Evolutionary conservation across 2,329 filamentous ascomycete genomes (phyloP).

Genomic region (Venturia pyrina): DNA sequence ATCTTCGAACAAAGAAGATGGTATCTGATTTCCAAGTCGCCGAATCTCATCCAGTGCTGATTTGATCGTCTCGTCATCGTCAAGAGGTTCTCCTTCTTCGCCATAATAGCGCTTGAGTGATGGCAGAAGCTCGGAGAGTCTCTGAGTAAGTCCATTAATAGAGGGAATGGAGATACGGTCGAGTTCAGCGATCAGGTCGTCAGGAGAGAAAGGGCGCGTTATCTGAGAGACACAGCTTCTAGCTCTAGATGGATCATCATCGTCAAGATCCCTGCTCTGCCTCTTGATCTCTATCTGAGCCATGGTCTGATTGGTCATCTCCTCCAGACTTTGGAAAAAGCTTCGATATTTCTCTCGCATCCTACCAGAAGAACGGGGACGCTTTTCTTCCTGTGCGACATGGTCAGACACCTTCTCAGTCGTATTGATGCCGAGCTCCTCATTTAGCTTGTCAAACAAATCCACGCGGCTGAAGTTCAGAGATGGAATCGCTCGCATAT

Average conservation of each 20-base stretch:
- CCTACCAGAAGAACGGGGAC: conserved; percentile 26
- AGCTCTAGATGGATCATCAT: neutral
- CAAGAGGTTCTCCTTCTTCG: conserved; percentile 25
- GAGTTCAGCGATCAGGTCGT: conserved; percentile 34
- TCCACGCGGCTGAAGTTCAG: conserved; percentile 39
- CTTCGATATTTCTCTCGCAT: conserved; percentile 36
- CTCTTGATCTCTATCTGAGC: conserved; percentile 1
- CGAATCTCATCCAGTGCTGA: conserved; percentile 19
- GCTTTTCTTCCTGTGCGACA: conserved; percentile 21
- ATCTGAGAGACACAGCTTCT: neutral
- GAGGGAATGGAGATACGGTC: conserved; percentile 37
- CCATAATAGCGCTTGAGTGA: conserved; percentile 31
- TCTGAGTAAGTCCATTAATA: conserved; percentile 33
- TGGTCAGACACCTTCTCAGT: conserved; percentile 20
- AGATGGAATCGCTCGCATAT: conserved; percentile 33
- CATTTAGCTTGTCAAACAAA: conserved; percentile 35
- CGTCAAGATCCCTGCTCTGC: neutral
- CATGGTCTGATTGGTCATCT: conserved; percentile 6
- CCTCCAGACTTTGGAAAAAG: conserved; percentile 32
- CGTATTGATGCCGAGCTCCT: conserved; percentile 30
- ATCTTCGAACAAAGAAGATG: neutral
- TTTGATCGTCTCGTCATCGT: conserved; percentile 15
- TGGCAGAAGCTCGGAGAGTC: conserved; percentile 36
- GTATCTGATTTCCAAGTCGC: conserved; percentile 3
- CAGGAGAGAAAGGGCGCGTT: conserved; percentile 24